A percentile compares a stretch with the other conserved stretches of the same genome.
Conservation (phyloP, 164 flowering plant species). For the Tetracentron sinense region DNA sequence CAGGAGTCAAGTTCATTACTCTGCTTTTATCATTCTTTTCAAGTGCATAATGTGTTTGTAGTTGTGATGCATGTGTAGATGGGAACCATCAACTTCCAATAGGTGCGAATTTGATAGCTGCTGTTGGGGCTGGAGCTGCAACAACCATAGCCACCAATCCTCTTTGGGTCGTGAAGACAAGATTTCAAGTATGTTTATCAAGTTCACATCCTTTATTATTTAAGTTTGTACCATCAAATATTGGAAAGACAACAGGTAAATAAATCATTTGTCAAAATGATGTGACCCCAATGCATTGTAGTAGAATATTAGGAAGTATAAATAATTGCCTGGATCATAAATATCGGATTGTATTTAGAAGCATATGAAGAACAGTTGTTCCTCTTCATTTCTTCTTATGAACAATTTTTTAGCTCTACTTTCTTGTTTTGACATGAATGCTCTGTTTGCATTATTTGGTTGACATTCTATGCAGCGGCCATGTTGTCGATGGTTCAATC, state of each 20-base stretch:
- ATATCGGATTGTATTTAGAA: too few relatives aligned
- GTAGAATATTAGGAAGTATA: too few relatives aligned
- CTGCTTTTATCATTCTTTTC: neutral
- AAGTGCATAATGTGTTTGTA: conserved; percentile 2
- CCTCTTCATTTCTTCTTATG: neutral
- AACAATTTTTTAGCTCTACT: too few relatives aligned
- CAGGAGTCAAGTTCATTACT: neutral
- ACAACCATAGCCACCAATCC: conserved; percentile 89
- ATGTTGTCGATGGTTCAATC: too few relatives aligned
- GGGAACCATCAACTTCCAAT: conserved; percentile 64
- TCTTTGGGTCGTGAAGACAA: conserved; percentile 98
- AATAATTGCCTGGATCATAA: too few relatives aligned
- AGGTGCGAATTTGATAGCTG: conserved; percentile 91
- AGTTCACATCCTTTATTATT: neutral
- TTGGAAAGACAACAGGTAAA: neutral
- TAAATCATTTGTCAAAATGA: neutral
- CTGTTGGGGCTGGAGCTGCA: conserved; percentile 94
- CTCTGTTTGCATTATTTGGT: neutral
- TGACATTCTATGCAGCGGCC: too few relatives aligned
- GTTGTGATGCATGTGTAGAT: conserved; percentile 35
- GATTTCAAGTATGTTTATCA: conserved; percentile 67
- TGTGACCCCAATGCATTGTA: too few relatives aligned
- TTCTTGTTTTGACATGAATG: neutral
- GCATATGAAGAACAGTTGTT: neutral
- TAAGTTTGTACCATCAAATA: too few relatives aligned